These are phyloP conservation scores for Saturnispora hagleri DNA, from an alignment of 805 yeast species.

Conservation along the genomic window DNA sequence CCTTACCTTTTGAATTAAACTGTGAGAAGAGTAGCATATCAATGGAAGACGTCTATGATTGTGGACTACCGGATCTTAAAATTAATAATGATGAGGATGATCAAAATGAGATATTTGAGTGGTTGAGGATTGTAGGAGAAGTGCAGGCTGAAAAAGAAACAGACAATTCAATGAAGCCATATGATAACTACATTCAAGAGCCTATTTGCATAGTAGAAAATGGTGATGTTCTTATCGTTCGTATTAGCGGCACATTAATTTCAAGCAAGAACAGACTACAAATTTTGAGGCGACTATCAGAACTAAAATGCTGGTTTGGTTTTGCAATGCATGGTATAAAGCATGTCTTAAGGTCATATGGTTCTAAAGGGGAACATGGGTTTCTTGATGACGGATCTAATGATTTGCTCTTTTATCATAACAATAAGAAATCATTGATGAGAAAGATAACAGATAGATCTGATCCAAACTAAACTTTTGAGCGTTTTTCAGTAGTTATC, in stretches of 20 bases:
- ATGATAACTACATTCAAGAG: slow-evolving; percentile 23
- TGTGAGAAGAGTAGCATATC: neutral
- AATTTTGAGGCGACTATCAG: neutral
- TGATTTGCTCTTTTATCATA: slow-evolving; percentile 16
- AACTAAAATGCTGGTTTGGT: slow-evolving; percentile 18
- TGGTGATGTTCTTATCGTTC: neutral
- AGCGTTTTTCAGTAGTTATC: too few relatives aligned
- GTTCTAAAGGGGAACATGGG: slow-evolving; percentile 20
- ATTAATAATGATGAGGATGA: slow-evolving; percentile 17
- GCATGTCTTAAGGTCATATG: slow-evolving; percentile 23
- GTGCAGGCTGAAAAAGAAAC: neutral
- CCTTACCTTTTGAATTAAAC: neutral
- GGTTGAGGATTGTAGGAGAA: slow-evolving; percentile 14
- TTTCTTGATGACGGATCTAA: slow-evolving; percentile 25
- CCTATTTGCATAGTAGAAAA: slow-evolving; percentile 2
- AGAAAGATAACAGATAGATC: slow-evolving; percentile 27
- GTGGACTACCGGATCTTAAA: slow-evolving; percentile 16
- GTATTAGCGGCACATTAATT: neutral
- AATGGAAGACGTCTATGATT: slow-evolving; percentile 7
- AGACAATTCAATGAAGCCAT: slow-evolving; percentile 12
- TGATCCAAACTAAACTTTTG: slow-evolving; percentile 16
- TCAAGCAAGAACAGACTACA: neutral
- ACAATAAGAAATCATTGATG: slow-evolving; percentile 14
- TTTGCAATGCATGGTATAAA: slow-evolving; percentile 22
- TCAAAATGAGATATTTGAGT: slow-evolving; percentile 21